phyloP scores from a whole-genome alignment of 2,329 filamentous ascomycete genomes.

The Aspergillus sp. region DNA sequence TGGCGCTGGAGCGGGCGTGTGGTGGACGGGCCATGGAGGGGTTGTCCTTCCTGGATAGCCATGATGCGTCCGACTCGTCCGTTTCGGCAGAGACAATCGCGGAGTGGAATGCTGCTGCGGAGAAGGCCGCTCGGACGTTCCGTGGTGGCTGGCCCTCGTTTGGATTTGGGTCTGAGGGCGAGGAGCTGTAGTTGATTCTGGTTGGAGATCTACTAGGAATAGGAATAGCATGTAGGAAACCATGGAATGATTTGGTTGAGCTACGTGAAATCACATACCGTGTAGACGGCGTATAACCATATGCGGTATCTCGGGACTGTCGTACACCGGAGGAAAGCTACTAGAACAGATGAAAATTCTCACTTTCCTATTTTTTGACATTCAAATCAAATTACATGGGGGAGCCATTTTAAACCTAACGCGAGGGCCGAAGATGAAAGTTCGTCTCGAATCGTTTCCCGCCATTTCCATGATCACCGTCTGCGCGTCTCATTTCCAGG shows the following conservation, averaged over 20 bases:
- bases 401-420: conserved; percentile 15
- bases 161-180: conserved; percentile 18
- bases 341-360: conserved; percentile 9
- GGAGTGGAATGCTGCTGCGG: conserved; percentile 21
- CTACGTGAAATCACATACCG: too few relatives aligned
- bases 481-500: conserved; percentile 1
- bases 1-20: conserved; percentile 78
- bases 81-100: conserved; percentile 12
- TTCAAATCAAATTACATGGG: conserved; percentile 32
- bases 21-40: conserved; percentile 63
- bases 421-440: conserved; percentile 5
- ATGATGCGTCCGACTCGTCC: conserved; percentile 16
- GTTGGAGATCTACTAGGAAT: background rate
- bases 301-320: too few relatives aligned
- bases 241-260: too few relatives aligned
- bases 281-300: too few relatives aligned
- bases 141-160: background rate
- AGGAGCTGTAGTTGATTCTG: conserved; percentile 20
- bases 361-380: conserved; percentile 27
- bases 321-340: background rate
- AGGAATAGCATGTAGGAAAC: too few relatives aligned
- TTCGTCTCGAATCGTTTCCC: background rate
- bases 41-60: conserved; percentile 48
- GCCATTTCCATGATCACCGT: background rate
- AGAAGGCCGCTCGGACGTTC: conserved; percentile 19